These are phyloP conservation scores for Vanilla planifolia DNA, from an alignment of 106 monocot species.

Conservation along the genomic window DNA sequence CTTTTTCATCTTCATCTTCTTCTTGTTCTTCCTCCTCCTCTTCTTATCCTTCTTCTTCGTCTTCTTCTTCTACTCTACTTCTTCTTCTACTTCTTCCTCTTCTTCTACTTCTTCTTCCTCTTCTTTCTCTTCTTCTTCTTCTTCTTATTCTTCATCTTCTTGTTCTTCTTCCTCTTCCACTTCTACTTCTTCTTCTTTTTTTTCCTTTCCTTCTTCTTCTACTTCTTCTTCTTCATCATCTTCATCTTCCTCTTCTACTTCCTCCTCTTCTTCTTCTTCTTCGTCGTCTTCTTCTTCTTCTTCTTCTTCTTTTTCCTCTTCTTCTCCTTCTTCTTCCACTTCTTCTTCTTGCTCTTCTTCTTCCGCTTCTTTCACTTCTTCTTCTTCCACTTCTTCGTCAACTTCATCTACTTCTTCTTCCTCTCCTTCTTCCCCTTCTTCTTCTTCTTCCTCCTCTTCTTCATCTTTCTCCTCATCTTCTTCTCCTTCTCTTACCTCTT, in stretches of 20 bases:
- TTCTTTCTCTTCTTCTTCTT: too few relatives aligned
- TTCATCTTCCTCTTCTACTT: neutral
- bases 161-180: neutral
- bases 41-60: too few relatives aligned
- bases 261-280: too few relatives aligned
- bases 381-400: too few relatives aligned
- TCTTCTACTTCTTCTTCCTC: neutral
- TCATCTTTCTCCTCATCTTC: too few relatives aligned
- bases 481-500: too few relatives aligned
- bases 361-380: too few relatives aligned
- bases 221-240: neutral
- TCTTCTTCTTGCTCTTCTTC: neutral
- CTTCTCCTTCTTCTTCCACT: neutral
- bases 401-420: neutral
- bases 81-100: too few relatives aligned
- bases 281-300: too few relatives aligned
- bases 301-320: neutral
- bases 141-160: too few relatives aligned
- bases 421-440: neutral
- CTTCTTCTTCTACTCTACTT: too few relatives aligned
- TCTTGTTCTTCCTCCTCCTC: neutral
- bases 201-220: neutral
- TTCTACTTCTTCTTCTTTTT: neutral
- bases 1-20: neutral
- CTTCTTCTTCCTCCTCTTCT: neutral